Evolutionary conservation across 805 yeast species (phyloP).

Genomic region (Komagataella ulmi): DNA sequence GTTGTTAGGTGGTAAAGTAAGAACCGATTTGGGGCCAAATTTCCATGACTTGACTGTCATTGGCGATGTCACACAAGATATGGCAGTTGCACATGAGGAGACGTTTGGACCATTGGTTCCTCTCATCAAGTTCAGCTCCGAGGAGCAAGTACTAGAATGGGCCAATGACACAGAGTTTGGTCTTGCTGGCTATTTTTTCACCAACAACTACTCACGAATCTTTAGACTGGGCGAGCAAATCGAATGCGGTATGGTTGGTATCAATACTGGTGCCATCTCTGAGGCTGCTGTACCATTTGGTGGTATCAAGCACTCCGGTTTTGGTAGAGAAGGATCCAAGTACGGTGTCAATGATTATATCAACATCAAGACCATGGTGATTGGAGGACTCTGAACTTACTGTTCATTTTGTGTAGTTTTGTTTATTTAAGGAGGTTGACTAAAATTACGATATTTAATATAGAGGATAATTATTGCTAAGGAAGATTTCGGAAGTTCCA

Average conservation of each 20-base stretch:
- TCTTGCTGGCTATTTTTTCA: slow-evolving; percentile 64
- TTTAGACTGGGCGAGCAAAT: slow-evolving; percentile 53
- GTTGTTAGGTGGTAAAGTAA: slow-evolving; percentile 43
- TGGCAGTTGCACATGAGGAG: slow-evolving; percentile 53
- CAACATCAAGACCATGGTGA: slow-evolving; percentile 48
- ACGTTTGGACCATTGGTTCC: slow-evolving; percentile 79
- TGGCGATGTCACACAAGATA: slow-evolving; percentile 41
- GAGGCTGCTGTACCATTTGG: slow-evolving; percentile 66
- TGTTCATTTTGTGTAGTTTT: neutral
- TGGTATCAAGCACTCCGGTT: slow-evolving; percentile 68
- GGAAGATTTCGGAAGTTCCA: neutral
- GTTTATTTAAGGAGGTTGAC: neutral
- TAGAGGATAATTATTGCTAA: neutral
- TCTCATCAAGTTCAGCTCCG: slow-evolving; percentile 47
- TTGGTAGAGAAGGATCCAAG: slow-evolving; percentile 70
- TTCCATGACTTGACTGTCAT: slow-evolving; percentile 62
- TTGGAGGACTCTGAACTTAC: slow-evolving; percentile 17
- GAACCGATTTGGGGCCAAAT: slow-evolving; percentile 42
- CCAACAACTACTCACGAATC: slow-evolving; percentile 38
- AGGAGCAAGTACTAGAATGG: slow-evolving; percentile 43
- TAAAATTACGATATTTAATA: neutral
- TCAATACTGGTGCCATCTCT: slow-evolving; percentile 61
- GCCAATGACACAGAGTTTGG: slow-evolving; percentile 67
- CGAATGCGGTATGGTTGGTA: slow-evolving; percentile 74
- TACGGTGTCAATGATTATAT: slow-evolving; percentile 68